These are phyloP conservation scores for Marvania coccoides DNA, from an alignment of 139 green algal genomes.

Conservation along the genomic window DNA sequence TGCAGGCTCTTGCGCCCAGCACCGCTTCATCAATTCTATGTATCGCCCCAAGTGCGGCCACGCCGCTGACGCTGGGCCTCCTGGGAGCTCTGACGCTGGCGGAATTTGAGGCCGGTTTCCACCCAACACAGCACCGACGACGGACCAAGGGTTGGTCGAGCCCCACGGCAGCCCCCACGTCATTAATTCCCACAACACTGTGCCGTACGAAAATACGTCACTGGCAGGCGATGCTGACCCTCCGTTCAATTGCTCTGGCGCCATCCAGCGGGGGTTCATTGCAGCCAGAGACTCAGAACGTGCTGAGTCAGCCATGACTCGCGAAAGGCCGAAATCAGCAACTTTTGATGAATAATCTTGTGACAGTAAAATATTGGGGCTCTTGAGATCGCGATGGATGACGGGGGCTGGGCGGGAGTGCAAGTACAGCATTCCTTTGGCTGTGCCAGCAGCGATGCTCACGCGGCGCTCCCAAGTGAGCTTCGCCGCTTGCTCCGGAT, in stretches of 20 bases:
- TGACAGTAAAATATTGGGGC: slow-evolving; percentile 39
- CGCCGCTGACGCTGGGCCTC: not conserved
- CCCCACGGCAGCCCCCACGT: slow-evolving; percentile 40
- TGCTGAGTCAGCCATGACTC: slow-evolving; percentile 13
- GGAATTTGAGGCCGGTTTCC: not conserved
- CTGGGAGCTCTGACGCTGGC: not conserved
- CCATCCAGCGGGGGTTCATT: slow-evolving; percentile 31
- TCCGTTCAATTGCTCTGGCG: slow-evolving; percentile 29
- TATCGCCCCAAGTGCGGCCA: not conserved
- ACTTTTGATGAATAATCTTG: slow-evolving; percentile 13
- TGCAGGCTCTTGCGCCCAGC: not conserved
- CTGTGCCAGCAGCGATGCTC: no score
- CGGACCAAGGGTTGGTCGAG: slow-evolving; percentile 10
- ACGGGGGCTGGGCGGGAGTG: slow-evolving; percentile 31
- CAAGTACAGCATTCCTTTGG: slow-evolving; percentile 44
- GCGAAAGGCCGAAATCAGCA: not conserved
- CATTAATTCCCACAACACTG: slow-evolving; percentile 46
- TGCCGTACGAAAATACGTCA: slow-evolving; percentile 41
- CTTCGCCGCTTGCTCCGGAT: no score
- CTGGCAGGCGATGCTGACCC: slow-evolving; percentile 5
- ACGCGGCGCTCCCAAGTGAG: no score
- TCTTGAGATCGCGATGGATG: slow-evolving; percentile 46
- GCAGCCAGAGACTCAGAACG: not conserved
- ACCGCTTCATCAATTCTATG: not conserved
- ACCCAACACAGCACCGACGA: not conserved